Evolutionary conservation across 1,284 basidiomycete species (phyloP).

Genomic region (Peniophora sp.): DNA sequence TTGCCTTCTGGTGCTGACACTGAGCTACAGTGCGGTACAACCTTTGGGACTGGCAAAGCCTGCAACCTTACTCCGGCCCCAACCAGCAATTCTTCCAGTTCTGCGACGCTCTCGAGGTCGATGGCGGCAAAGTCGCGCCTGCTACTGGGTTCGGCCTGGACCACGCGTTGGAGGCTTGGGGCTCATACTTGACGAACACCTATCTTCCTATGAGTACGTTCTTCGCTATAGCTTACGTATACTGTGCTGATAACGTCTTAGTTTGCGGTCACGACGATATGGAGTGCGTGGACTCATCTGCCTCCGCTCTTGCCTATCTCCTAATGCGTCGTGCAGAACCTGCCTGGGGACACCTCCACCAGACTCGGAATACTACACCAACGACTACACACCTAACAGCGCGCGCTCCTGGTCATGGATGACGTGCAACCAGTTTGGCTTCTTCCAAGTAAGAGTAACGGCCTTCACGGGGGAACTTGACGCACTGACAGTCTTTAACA

Average conservation of each 20-base stretch:
- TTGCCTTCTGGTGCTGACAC: not conserved
- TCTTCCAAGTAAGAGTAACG: too few species aligned
- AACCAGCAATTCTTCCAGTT: constrained; percentile 50
- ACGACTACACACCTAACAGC: not conserved
- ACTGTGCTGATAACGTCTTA: not conserved
- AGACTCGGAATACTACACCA: too few species aligned
- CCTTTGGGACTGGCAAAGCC: constrained; percentile 46
- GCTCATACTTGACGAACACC: not conserved
- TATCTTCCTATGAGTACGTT: not conserved
- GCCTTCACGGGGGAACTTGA: too few species aligned
- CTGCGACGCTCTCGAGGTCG: constrained; percentile 69
- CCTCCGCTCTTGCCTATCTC: not conserved
- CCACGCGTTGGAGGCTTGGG: constrained; percentile 1
- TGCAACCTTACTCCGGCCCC: constrained; percentile 37
- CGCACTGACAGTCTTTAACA: too few species aligned
- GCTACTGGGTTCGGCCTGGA: not conserved
- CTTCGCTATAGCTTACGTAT: not conserved
- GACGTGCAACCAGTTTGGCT: constrained; percentile 59
- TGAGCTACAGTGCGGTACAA: constrained; percentile 41
- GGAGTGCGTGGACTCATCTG: not conserved
- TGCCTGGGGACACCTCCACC: not conserved
- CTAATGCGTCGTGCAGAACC: not conserved
- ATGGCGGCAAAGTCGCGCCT: constrained; percentile 27
- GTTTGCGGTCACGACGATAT: not conserved
- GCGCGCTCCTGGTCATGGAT: not conserved